Percentiles rank a stretch among this genome's conserved stretches.
Evolutionary conservation across 2,329 filamentous ascomycete species (phyloP).

Genomic region (Cercospora brassicicola): DNA sequence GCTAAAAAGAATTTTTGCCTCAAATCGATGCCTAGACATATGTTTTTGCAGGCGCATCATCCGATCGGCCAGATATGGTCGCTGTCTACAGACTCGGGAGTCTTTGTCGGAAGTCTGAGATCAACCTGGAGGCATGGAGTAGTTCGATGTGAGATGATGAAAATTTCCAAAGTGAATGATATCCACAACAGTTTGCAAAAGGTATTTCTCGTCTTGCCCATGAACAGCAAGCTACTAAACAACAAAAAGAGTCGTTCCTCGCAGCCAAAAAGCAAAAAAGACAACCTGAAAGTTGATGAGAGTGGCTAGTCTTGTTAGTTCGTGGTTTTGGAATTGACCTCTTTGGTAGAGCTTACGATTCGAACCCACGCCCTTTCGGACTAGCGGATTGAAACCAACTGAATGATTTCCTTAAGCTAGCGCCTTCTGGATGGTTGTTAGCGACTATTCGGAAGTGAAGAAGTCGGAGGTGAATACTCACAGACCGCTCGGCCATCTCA

Average conservation of each 20-base stretch:
- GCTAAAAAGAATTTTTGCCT: neutral
- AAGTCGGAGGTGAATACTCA: neutral
- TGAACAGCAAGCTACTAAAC: neutral
- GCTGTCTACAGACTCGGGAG: neutral
- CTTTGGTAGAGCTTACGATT: slow-evolving; percentile 7
- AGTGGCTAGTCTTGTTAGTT: neutral
- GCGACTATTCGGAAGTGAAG: neutral
- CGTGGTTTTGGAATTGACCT: neutral
- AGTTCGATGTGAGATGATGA: neutral
- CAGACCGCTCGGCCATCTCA: slow-evolving; percentile 22
- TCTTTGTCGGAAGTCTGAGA: neutral
- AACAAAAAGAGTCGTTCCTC: neutral
- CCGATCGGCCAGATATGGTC: too few relatives aligned
- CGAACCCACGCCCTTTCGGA: slow-evolving; percentile 17
- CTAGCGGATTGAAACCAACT: neutral
- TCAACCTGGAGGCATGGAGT: neutral
- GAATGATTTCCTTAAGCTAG: slow-evolving; percentile 9
- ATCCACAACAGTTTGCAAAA: neutral
- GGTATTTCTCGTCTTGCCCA: neutral
- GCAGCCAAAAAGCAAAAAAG: neutral
- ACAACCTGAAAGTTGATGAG: slow-evolving; percentile 4
- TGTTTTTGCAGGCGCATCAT: neutral
- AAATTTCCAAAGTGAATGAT: neutral
- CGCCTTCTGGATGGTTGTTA: slow-evolving; percentile 5
- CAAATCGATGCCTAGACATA: neutral